Conservation (phyloP, 1,139 yeast species). For the Tardiomyces depauwii region DNA sequence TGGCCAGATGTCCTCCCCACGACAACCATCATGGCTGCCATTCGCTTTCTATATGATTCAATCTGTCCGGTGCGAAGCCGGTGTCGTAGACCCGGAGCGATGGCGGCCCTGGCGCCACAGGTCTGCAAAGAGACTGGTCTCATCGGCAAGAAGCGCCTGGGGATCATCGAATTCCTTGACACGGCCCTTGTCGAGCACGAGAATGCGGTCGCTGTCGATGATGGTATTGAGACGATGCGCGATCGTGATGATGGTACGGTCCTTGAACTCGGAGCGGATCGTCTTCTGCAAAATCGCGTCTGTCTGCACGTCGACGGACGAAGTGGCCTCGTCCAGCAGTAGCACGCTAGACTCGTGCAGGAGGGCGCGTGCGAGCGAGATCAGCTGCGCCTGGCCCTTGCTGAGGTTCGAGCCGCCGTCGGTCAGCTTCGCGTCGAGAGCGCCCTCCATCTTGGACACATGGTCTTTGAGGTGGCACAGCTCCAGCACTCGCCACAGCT, state of each 20-base stretch:
- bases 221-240: constrained; percentile 81
- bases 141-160: constrained; percentile 28
- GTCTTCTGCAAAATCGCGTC: constrained; percentile 67
- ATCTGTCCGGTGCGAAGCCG: background rate
- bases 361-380: constrained; percentile 67
- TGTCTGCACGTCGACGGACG: constrained; percentile 74
- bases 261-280: constrained; percentile 49
- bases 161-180: constrained; percentile 67
- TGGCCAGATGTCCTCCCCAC: no score
- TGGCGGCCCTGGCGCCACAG: background rate
- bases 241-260: constrained; percentile 64
- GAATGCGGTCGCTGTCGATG: constrained; percentile 62
- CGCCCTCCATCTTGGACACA: constrained; percentile 18
- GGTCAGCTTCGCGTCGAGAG: constrained; percentile 32
- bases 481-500: constrained; percentile 58
- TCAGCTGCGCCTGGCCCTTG: constrained; percentile 66
- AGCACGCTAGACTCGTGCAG: constrained; percentile 49
- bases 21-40: no score
- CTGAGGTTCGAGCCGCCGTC: constrained; percentile 71
- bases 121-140: background rate
- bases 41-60: no score
- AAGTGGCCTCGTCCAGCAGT: constrained; percentile 76
- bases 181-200: constrained; percentile 57
- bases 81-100: background rate
- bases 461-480: constrained; percentile 74